These are phyloP conservation scores for Ceratocystis destructans DNA, from an alignment of 2,329 filamentous ascomycete genomes.

Conservation along the genomic window DNA sequence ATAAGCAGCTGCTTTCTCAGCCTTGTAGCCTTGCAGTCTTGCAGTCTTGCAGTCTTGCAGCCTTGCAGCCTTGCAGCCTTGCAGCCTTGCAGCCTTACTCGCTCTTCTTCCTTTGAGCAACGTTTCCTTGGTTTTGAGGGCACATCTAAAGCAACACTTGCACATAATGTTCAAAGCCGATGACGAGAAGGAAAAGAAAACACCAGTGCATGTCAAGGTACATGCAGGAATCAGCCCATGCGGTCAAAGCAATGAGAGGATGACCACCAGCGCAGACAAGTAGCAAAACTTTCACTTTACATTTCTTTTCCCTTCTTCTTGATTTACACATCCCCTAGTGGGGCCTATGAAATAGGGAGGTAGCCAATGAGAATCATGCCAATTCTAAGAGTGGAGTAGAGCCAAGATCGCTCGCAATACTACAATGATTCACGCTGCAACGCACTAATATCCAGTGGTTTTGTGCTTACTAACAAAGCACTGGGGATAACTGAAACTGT, in stretches of 20 bases:
- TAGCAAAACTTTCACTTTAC: neutral
- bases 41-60: neutral
- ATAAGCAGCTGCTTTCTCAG: neutral
- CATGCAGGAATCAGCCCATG: slow-evolving; percentile 7
- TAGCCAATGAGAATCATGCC: neutral
- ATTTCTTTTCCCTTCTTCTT: neutral
- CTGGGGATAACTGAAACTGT: neutral
- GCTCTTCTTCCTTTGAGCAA: neutral
- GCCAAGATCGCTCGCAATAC: neutral
- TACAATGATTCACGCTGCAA: neutral
- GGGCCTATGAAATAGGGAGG: neutral
- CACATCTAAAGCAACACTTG: neutral
- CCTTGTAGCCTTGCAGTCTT: neutral
- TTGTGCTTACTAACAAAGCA: slow-evolving; percentile 3
- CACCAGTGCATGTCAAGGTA: neutral
- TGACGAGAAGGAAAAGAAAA: neutral
- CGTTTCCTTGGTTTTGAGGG: neutral
- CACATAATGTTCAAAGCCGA: neutral
- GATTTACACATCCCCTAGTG: neutral
- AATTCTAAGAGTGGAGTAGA: slow-evolving; percentile 7
- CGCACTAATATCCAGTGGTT: neutral
- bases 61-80: neutral
- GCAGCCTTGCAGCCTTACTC: neutral
- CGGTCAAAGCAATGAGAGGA: neutral
- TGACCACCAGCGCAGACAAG: neutral